Conservation (phyloP, 2,329 filamentous ascomycete species). For the Fusarium marasasianum region DNA sequence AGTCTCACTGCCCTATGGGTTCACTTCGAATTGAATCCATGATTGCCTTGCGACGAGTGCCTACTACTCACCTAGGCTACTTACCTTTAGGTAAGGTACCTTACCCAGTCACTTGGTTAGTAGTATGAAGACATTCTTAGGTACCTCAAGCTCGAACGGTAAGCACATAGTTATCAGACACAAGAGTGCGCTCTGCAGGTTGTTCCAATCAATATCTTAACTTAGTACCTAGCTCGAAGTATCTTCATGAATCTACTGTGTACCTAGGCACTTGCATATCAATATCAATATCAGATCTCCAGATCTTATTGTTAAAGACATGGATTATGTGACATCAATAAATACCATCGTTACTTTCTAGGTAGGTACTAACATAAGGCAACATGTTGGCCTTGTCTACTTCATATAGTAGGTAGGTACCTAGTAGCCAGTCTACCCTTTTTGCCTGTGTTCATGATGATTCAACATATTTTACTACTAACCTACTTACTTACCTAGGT, state of each 20-base stretch:
- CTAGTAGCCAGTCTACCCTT: not conserved
- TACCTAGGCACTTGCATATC: not conserved
- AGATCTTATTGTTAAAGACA: not conserved
- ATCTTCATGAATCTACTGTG: not conserved
- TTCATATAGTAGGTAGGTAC: not conserved
- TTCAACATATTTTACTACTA: not conserved
- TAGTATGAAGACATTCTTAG: not conserved
- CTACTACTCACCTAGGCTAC: not conserved
- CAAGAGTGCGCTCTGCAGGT: not conserved
- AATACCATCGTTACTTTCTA: not conserved
- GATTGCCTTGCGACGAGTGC: not conserved
- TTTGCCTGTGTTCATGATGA: not conserved
- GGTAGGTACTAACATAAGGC: not conserved
- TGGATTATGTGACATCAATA: not conserved
- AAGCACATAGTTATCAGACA: slow-evolving; percentile 19
- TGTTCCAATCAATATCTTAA: not conserved
- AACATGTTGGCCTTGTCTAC: not conserved
- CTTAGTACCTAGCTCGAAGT: not conserved
- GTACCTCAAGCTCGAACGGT: not conserved
- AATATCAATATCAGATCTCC: not conserved
- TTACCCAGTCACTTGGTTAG: not conserved
- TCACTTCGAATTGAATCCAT: slow-evolving; percentile 23
- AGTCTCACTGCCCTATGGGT: slow-evolving; percentile 17
- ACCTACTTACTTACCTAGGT: no score
- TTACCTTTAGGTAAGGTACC: no score